Conservation (phyloP, 2,329 filamentous ascomycete species). For the Fusarium falciforme region DNA sequence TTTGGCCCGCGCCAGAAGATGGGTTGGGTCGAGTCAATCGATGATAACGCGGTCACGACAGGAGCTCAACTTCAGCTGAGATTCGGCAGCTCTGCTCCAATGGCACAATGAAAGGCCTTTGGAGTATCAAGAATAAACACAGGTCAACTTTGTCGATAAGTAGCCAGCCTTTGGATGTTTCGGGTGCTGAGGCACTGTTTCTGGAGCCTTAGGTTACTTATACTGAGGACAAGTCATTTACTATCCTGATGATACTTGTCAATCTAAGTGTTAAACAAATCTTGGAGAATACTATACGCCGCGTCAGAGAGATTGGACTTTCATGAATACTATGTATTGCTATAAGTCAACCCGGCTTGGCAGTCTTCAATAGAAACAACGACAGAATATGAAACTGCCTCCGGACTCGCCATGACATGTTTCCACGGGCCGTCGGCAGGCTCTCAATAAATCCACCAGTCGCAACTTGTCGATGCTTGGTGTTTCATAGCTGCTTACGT, state of each 20-base stretch:
- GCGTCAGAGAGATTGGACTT: not conserved
- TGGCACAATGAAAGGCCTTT: not conserved
- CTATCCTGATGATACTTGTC: not conserved
- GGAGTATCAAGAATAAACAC: not conserved
- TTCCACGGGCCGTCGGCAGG: not conserved
- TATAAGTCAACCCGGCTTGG: not conserved
- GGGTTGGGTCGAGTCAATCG: too few relatives aligned
- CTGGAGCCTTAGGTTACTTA: too few relatives aligned
- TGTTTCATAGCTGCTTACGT: conserved; percentile 15
- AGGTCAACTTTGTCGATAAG: not conserved
- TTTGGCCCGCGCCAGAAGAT: too few relatives aligned
- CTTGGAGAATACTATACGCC: not conserved
- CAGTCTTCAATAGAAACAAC: conserved; percentile 1
- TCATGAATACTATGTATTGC: not conserved
- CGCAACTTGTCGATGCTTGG: not conserved
- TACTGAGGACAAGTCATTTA: too few relatives aligned
- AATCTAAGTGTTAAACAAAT: not conserved
- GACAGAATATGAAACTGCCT: not conserved
- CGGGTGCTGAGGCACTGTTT: not conserved
- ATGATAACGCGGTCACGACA: too few relatives aligned
- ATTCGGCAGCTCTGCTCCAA: not conserved
- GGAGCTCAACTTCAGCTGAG: too few relatives aligned
- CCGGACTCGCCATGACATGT: not conserved
- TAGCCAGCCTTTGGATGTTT: not conserved
- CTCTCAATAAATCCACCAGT: conserved; percentile 23